phyloP scores from a whole-genome alignment of 2,329 filamentous ascomycete species.

The Apiospora rasikravindrae region DNA sequence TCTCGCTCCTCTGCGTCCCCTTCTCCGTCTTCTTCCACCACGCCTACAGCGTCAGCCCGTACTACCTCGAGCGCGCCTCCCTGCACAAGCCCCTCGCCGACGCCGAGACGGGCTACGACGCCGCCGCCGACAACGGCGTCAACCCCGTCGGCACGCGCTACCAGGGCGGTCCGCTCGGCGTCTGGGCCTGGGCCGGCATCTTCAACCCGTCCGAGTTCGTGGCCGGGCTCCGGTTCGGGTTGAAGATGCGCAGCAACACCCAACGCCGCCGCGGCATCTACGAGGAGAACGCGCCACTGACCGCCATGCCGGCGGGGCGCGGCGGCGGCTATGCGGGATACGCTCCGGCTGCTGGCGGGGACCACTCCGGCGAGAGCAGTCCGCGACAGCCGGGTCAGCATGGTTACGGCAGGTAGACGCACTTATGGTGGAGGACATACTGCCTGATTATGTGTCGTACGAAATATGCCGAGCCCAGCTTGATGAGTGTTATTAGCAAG shows the following conservation, averaged over 20 bases:
- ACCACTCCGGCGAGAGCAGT: not conserved
- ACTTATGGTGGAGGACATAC: no score
- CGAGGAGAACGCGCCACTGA: not conserved
- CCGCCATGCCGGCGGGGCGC: not conserved
- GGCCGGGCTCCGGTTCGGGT: conserved; percentile 18
- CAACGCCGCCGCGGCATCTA: not conserved
- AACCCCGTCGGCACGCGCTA: conserved; percentile 2
- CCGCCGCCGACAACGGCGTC: not conserved
- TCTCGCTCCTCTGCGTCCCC: conserved; percentile 28
- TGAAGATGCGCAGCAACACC: conserved; percentile 18
- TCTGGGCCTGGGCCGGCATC: conserved; percentile 19
- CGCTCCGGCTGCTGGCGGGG: not conserved
- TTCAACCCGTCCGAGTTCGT: conserved; percentile 22
- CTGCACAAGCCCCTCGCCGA: conserved; percentile 16
- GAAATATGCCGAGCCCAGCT: no score
- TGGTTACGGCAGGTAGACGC: not conserved
- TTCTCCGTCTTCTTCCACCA: conserved; percentile 34
- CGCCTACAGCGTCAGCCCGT: conserved; percentile 31
- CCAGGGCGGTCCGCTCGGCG: conserved; percentile 22
- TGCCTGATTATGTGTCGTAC: no score
- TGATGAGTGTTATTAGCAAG: no score
- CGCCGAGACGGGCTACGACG: not conserved
- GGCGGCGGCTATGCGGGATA: not conserved
- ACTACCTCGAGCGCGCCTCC: conserved; percentile 21
- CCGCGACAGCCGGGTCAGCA: not conserved